Evolutionary conservation across 495 filamentous ascomycete genomes (phyloP).

Genomic region (Hypomontagnella submonticulosa): DNA sequence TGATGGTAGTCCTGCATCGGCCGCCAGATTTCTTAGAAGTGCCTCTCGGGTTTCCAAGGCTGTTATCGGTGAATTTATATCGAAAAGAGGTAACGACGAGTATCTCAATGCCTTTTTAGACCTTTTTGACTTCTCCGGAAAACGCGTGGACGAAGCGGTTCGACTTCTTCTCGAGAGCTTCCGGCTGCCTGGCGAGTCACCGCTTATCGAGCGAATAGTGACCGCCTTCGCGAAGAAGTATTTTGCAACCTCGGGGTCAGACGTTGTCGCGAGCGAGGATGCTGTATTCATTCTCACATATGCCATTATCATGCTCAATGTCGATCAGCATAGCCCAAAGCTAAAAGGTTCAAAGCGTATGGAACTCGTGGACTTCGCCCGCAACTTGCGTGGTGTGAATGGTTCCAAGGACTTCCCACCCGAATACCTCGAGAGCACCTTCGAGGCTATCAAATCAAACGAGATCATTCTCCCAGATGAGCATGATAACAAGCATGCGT

Average conservation of each 20-base stretch:
- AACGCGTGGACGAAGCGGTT: constrained; percentile 89
- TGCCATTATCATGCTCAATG: constrained; percentile 95
- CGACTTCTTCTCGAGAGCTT: constrained; percentile 90
- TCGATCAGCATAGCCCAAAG: constrained; percentile 94
- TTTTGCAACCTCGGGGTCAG: constrained; percentile 73
- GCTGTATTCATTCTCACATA: constrained; percentile 92
- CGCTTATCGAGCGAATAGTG: constrained; percentile 92
- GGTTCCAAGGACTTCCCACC: constrained; percentile 83
- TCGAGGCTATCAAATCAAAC: constrained; percentile 86
- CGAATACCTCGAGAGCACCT: constrained; percentile 88
- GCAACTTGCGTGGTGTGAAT: constrained; percentile 90
- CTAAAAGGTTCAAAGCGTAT: constrained; percentile 84
- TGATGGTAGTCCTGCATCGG: constrained; percentile 73
- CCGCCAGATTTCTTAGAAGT: constrained; percentile 85
- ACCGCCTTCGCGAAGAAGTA: constrained; percentile 88
- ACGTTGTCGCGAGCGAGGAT: constrained; percentile 86
- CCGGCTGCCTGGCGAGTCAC: constrained; percentile 90
- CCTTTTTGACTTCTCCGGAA: constrained; percentile 84
- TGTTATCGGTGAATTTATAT: constrained; percentile 89
- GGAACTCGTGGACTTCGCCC: constrained; percentile 80
- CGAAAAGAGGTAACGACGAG: constrained; percentile 84
- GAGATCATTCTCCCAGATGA: constrained; percentile 98
- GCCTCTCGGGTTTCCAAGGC: constrained; percentile 91
- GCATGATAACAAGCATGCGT: constrained; percentile 94
- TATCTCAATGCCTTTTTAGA: constrained; percentile 86